Evolutionary conservation across 2,329 filamentous ascomycete genomes (phyloP).

Genomic region (Aspergillus proliferans): DNA sequence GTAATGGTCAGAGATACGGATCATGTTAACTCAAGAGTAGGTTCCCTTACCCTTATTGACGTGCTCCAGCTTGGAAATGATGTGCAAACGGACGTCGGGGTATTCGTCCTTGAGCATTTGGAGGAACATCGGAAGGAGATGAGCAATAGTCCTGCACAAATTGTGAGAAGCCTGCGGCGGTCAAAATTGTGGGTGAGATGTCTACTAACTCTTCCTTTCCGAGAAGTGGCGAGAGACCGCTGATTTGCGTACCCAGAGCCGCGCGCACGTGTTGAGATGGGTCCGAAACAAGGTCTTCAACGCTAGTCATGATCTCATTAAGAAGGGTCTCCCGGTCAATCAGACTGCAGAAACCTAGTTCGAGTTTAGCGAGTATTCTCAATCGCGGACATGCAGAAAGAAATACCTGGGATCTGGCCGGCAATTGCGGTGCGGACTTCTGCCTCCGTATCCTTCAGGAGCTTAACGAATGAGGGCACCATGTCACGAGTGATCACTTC

Average conservation of each 20-base stretch:
- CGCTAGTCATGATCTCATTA: constrained; percentile 91
- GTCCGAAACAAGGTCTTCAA: constrained; percentile 94
- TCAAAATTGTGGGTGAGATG: not conserved
- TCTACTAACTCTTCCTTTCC: constrained; percentile 85
- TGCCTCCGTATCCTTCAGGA: constrained; percentile 95
- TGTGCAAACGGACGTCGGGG: constrained; percentile 94
- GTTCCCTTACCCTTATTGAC: constrained; percentile 76
- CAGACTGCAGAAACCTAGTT: constrained; percentile 76
- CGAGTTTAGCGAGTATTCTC: constrained; percentile 14
- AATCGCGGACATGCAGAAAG: not conserved
- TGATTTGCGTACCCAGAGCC: constrained; percentile 92
- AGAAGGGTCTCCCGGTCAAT: constrained; percentile 83
- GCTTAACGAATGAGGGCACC: constrained; percentile 93
- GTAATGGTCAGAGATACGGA: constrained; percentile 1
- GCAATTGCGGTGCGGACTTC: constrained; percentile 96
- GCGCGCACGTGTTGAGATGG: constrained; percentile 94
- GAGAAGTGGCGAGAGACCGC: constrained; percentile 89
- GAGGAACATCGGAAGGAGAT: constrained; percentile 96
- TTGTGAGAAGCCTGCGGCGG: constrained; percentile 10
- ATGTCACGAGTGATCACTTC: constrained; percentile 91
- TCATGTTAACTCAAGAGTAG: not conserved
- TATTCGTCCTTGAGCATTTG: constrained; percentile 99
- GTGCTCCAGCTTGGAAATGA: constrained; percentile 98
- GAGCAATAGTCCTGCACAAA: constrained; percentile 72
- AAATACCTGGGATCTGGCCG: constrained; percentile 79